These are phyloP conservation scores for Boletus reticuloceps DNA, from an alignment of 768 basidiomycete species.

Conservation along the genomic window DNA sequence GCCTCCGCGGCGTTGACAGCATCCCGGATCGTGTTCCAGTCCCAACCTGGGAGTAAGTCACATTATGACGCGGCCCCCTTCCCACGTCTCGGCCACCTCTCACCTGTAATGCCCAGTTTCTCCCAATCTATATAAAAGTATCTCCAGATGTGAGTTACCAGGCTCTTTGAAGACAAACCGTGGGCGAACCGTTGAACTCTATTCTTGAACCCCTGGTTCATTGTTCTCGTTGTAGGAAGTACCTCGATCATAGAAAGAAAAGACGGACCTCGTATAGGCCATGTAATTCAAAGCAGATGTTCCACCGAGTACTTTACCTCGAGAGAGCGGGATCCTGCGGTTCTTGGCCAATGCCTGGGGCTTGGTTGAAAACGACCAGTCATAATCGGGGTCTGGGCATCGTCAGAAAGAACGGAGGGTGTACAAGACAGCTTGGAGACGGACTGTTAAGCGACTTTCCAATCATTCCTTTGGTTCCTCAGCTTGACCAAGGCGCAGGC, in stretches of 20 bases:
- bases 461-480: conserved; percentile 2
- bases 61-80: not conserved
- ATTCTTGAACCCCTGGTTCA: conserved; percentile 11
- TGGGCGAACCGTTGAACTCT: conserved; percentile 8
- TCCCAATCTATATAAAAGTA: conserved; percentile 6
- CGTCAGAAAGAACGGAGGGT: not conserved
- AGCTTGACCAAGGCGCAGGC: not conserved
- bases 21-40: conserved; percentile 3
- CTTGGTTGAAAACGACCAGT: conserved; percentile 12
- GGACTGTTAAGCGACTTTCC: not conserved
- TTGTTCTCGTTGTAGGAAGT: not conserved
- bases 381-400: conserved; percentile 13
- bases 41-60: conserved; percentile 9
- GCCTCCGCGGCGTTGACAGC: conserved; percentile 13
- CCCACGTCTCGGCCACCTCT: not conserved
- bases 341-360: conserved; percentile 7
- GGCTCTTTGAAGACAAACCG: not conserved
- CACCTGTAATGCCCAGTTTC: conserved; percentile 14
- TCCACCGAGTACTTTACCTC: conserved; percentile 14
- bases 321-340: conserved; percentile 5
- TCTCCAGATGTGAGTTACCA: not conserved
- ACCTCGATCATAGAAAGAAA: not conserved
- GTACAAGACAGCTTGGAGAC: too few relatives aligned
- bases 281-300: conserved; percentile 13
- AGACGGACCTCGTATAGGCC: conserved; percentile 8